A percentile compares a stretch with the other conserved stretches of the same genome.
Evolutionary conservation across 148 eudicot species (phyloP).

Genomic region (Arctostaphylos glauca): DNA sequence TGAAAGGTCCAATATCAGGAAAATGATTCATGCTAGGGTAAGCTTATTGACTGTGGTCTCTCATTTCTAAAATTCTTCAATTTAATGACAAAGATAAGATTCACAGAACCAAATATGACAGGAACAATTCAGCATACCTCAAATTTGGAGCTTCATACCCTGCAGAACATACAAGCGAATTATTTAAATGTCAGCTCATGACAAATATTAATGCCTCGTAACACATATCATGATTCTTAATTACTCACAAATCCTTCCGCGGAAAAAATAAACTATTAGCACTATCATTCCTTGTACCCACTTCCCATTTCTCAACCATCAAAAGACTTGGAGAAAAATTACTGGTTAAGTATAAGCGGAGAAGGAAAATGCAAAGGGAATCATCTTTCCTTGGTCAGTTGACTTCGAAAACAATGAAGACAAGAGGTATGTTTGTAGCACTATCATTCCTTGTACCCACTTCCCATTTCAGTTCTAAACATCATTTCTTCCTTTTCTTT

Average conservation of each 20-base stretch:
- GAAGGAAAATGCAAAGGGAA: not conserved
- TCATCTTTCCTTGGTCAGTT: not conserved
- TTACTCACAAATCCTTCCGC: not conserved
- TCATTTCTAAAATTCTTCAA: not conserved
- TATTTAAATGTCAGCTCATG: not conserved
- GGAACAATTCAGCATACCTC: slow-evolving; percentile 36
- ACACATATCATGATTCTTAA: not conserved
- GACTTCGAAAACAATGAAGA: not conserved
- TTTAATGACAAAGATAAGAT: not conserved
- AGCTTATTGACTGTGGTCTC: not conserved
- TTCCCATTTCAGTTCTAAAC: not conserved
- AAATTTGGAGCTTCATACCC: slow-evolving; percentile 70
- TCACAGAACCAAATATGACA: not conserved
- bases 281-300: not conserved
- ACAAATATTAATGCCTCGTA: not conserved
- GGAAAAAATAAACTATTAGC: not conserved
- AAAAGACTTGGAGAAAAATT: not conserved
- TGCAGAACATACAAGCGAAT: slow-evolving; percentile 23
- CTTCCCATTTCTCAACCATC: not conserved
- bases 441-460: too few relatives aligned
- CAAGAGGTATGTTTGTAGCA: not conserved
- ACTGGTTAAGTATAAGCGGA: not conserved
- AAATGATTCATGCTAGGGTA: not conserved
- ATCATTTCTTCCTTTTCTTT: not conserved
- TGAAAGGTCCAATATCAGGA: too few relatives aligned